These are phyloP conservation scores for Phytophthora multivora DNA, from an alignment of 352 stramenopile genomes.

Conservation along the genomic window DNA sequence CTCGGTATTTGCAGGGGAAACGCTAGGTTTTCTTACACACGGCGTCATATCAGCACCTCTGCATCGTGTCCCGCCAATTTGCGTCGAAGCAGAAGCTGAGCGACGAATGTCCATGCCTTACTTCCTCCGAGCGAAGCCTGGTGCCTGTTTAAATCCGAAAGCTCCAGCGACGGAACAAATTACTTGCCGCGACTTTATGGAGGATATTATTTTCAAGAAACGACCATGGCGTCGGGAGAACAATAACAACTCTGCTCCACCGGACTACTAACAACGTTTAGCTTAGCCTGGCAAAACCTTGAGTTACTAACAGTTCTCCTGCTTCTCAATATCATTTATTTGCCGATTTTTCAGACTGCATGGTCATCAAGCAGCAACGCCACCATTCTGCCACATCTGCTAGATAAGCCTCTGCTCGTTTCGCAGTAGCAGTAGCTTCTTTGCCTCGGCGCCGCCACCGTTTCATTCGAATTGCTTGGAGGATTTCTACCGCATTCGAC, in stretches of 20 bases:
- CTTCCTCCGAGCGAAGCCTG: constrained; percentile 66
- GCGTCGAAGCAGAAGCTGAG: constrained; percentile 55
- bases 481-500: constrained; percentile 5
- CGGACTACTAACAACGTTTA: constrained; percentile 49
- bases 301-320: neutral
- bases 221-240: constrained; percentile 70
- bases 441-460: constrained; percentile 24
- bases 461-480: constrained; percentile 27
- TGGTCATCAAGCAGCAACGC: constrained; percentile 22
- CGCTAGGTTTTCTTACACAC: constrained; percentile 74
- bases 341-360: constrained; percentile 1
- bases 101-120: constrained; percentile 89
- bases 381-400: constrained; percentile 69
- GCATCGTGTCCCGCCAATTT: constrained; percentile 78
- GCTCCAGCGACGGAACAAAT: constrained; percentile 41
- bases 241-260: constrained; percentile 37
- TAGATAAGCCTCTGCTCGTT: constrained; percentile 25
- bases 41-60: constrained; percentile 72
- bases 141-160: constrained; percentile 64
- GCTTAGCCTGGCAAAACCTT: neutral
- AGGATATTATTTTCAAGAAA: constrained; percentile 80
- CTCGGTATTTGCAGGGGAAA: constrained; percentile 84
- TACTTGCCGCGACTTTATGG: constrained; percentile 85
- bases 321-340: constrained; percentile 10
- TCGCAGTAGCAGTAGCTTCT: constrained; percentile 7